A percentile compares a stretch with the other conserved stretches of the same genome.
Conservation (phyloP, 169 alveolate genomes). For the Eimeria sp. region DNA sequence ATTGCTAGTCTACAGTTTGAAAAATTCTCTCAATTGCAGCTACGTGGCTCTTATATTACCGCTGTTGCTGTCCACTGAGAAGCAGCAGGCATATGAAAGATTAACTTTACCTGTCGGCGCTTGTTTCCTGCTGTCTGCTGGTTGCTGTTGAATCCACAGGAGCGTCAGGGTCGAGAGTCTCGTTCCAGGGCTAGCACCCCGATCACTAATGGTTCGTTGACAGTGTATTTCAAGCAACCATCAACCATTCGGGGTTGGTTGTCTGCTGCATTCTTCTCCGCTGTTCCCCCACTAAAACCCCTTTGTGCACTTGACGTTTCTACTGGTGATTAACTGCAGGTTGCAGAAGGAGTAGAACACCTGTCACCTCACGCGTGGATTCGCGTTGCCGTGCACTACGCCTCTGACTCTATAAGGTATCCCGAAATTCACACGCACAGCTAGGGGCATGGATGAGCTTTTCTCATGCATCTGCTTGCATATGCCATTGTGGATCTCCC, state of each 20-base stretch:
- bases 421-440: not conserved
- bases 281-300: not conserved
- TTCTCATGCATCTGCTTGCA: not conserved
- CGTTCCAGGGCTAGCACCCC: constrained; percentile 68
- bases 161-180: constrained; percentile 58
- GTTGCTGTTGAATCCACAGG: not conserved
- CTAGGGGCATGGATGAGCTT: not conserved
- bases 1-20: not conserved
- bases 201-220: not conserved
- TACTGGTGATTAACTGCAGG: not conserved
- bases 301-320: not conserved
- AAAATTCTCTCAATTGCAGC: not conserved
- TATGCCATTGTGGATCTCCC: not conserved
- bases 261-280: not conserved
- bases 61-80: not conserved
- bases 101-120: not conserved
- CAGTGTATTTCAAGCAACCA: not conserved
- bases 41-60: not conserved
- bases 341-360: constrained; percentile 20
- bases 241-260: not conserved
- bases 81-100: not conserved
- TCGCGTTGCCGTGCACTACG: constrained; percentile 48
- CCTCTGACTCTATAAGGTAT: constrained; percentile 44
- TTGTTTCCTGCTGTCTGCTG: not conserved
- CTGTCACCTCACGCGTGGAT: constrained; percentile 37